phyloP scores from a whole-genome alignment of 2,329 filamentous ascomycete genomes.

The Pezicula rhizophila region DNA sequence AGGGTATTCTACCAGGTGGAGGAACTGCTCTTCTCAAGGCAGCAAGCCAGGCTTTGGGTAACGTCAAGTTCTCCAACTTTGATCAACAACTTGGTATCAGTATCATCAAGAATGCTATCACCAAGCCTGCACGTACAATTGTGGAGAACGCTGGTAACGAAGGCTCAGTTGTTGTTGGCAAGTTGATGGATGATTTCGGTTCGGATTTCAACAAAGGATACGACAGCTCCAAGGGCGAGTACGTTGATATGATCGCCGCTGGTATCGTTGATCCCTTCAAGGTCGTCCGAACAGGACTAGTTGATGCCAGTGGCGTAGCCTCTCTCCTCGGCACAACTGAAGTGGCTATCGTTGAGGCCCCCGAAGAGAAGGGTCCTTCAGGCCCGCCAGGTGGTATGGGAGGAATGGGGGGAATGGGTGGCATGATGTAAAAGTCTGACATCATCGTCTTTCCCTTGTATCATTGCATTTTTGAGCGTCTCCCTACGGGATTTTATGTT shows the following conservation, averaged over 20 bases:
- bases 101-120: conserved; percentile 98
- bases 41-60: conserved; percentile 75
- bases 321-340: conserved; percentile 96
- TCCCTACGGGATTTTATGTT: conserved; percentile 1
- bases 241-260: conserved; percentile 94
- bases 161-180: conserved; percentile 93
- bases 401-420: conserved; percentile 31
- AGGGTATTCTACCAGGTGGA: conserved; percentile 97
- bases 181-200: conserved; percentile 91
- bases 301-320: conserved; percentile 92
- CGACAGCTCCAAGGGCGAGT: conserved; percentile 94
- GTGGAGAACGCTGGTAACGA: conserved; percentile 97
- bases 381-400: conserved; percentile 62
- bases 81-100: conserved; percentile 97
- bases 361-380: conserved; percentile 76
- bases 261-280: conserved; percentile 99
- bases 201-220: conserved; percentile 96
- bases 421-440: conserved; percentile 29
- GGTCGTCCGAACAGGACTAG: conserved; percentile 93
- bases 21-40: conserved; percentile 98
- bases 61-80: conserved; percentile 88
- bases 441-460: conserved; percentile 8
- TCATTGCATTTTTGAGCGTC: not conserved
- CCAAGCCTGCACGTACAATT: conserved; percentile 86
- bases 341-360: conserved; percentile 94